Evolutionary conservation across 177 flowering plant species (phyloP).

Genomic region (Vitis hybrid): DNA sequence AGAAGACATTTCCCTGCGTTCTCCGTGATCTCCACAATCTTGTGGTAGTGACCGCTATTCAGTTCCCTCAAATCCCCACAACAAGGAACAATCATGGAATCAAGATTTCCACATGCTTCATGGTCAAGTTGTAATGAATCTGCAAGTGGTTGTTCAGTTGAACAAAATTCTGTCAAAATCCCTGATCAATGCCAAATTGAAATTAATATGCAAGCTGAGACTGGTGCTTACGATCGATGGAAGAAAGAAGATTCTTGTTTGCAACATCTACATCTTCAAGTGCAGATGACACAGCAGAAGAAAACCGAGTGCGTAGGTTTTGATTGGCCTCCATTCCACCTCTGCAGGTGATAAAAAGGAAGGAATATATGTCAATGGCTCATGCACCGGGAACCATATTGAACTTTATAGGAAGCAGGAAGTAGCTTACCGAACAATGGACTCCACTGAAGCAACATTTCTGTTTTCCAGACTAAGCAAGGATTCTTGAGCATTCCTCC

Average conservation of each 20-base stretch:
- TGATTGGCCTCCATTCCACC: constrained; percentile 82
- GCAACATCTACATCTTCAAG: constrained; percentile 69
- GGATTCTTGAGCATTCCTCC: constrained; percentile 85
- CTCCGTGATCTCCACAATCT: constrained; percentile 81
- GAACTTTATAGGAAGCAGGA: background rate
- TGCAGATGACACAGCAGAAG: constrained; percentile 72
- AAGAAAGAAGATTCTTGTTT: constrained; percentile 60
- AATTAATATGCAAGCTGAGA: background rate
- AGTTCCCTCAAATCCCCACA: constrained; percentile 78
- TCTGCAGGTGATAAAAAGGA: constrained; percentile 29
- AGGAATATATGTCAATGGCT: constrained; percentile 1
- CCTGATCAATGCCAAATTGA: background rate
- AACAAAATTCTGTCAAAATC: background rate
- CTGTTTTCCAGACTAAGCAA: constrained; percentile 61
- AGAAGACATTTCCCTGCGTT: constrained; percentile 80
- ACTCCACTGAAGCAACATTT: constrained; percentile 76
- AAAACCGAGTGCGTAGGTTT: constrained; percentile 52
- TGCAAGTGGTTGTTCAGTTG: constrained; percentile 34
- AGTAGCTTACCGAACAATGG: constrained; percentile 62
- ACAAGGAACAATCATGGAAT: constrained; percentile 81
- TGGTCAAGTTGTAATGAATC: constrained; percentile 91
- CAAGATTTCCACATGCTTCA: constrained; percentile 79
- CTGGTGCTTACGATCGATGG: constrained; percentile 68
- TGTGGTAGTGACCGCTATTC: constrained; percentile 85
- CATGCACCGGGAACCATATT: background rate